A percentile compares a stretch with the other conserved stretches of the same genome.
Evolutionary conservation across 371 early-diverging fungal species (phyloP).

Genomic region (Cokeromyces recurvatus): DNA sequence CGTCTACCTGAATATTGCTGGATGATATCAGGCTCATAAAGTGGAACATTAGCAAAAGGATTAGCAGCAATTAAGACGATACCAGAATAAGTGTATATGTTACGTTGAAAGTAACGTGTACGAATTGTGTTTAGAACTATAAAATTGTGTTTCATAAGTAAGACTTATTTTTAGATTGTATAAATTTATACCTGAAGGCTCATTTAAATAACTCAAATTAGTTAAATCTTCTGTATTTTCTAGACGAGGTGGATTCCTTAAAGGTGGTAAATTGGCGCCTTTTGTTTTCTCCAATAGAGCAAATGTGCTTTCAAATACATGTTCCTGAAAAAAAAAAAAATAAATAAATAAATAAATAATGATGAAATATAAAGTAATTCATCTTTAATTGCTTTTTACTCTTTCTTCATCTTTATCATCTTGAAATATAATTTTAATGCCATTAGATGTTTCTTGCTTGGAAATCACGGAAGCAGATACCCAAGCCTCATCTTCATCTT

Average conservation of each 20-base stretch:
- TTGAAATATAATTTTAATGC: constrained; percentile 59
- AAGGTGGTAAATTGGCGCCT: constrained; percentile 73
- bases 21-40: constrained; percentile 81
- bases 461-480: constrained; percentile 62
- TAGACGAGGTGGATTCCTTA: constrained; percentile 85
- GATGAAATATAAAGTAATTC: no score
- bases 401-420: constrained; percentile 62
- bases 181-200: constrained; percentile 80
- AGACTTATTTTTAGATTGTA: no score
- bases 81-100: constrained; percentile 99
- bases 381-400: no score
- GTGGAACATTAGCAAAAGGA: constrained; percentile 87
- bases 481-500: constrained; percentile 86
- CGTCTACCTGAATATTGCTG: constrained; percentile 90
- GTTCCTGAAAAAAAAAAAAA: constrained; percentile 66
- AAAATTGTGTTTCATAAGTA: not conserved
- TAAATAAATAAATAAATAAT: no score
- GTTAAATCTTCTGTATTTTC: constrained; percentile 93
- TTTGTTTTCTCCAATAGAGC: constrained; percentile 61
- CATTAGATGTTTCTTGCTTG: constrained; percentile 51
- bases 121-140: constrained; percentile 84
- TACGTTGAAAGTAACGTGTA: constrained; percentile 81
- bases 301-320: constrained; percentile 68
- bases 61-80: constrained; percentile 98
- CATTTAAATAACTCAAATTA: constrained; percentile 87